Evolutionary conservation across 805 yeast species (phyloP), one percentile per base, ranked within the genome.

Genomic region (Saccharomycopsis malanga): DNA sequence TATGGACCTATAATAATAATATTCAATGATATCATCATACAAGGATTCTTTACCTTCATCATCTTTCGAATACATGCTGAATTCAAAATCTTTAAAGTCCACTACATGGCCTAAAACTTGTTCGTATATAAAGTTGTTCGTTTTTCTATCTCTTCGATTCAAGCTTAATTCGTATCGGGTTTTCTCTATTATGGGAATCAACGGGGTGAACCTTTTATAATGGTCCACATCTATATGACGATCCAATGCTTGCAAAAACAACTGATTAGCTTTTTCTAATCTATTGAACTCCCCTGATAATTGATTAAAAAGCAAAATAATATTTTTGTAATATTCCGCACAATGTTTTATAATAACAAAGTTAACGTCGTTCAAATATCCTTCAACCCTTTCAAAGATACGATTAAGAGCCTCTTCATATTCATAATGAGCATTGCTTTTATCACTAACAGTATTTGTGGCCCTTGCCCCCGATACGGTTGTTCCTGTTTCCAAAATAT

Each of bases 21-120:
- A 46, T 14, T 40, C 44, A 29, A 50, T 30, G 25, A 50, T 32
- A 27, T 50, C 53, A 35, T 50, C 53, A 34, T 43, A 50, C 12
- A 50, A 36, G 2, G 34, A 14, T 6, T 22, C 43, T 6, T 32
- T 20, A 21, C 10, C 3, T 4, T 35, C 5, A 12, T 32, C 15
- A n/a, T 18, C 17, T 27, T 27, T 7, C 17, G 27, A 37, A 23
- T 48, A 43, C 9, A 44, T 34, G 7, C 14, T 25, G 20, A 25
- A 24, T 2, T 46, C 30, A n/a, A 17, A 20, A 15, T 42, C 41
- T 7, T 36, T 44, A 21, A 32, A 43, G n/a, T 48, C 39, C 12
- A 20, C 44, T 12, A 34, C 22, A 27, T 21, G 18, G 9, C 20
- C 34, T 20, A 42, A n/a, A n/a, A 42, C 12, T 12, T 23, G 17